Conservation (phyloP, 345 rosid species). For the Carallia pectinifolia region DNA sequence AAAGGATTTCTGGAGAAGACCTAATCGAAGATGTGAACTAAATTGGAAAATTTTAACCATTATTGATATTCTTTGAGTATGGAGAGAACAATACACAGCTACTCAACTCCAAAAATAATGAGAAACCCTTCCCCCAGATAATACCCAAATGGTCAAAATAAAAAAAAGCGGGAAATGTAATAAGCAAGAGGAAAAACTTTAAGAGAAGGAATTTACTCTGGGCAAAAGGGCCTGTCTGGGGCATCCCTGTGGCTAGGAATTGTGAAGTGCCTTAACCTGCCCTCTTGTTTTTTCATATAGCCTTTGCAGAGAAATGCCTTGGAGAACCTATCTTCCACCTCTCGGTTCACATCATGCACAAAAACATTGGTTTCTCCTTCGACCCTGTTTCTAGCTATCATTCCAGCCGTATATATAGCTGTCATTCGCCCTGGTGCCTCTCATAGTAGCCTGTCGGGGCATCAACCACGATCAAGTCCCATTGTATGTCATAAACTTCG, state of each 20-base stretch:
- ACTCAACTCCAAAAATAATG: no score
- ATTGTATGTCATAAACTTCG: constrained; percentile 58
- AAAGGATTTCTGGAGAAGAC: no score
- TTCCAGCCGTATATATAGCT: constrained; percentile 55
- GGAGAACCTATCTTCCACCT: constrained; percentile 73
- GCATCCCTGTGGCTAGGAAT: constrained; percentile 74
- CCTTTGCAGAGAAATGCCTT: constrained; percentile 78
- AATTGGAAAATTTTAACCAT: no score
- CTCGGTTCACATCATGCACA: constrained; percentile 85
- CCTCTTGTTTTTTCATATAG: constrained; percentile 73
- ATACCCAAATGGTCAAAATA: neutral
- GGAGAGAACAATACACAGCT: no score
- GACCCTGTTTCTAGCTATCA: constrained; percentile 78
- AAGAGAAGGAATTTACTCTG: constrained; percentile 25
- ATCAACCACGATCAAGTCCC: no score
- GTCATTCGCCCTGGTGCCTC: no score
- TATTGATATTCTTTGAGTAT: no score
- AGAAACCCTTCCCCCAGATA: no score
- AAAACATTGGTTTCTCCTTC: constrained; percentile 79
- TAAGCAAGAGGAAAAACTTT: no score
- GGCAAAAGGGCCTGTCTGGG: constrained; percentile 58
- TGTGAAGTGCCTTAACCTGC: constrained; percentile 76
- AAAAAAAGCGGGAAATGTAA: neutral
- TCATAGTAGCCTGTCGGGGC: no score
- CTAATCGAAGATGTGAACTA: no score